Evolutionary conservation across 2,329 filamentous ascomycete species (phyloP).

Genomic region (Pseudogymnoascus sp.): DNA sequence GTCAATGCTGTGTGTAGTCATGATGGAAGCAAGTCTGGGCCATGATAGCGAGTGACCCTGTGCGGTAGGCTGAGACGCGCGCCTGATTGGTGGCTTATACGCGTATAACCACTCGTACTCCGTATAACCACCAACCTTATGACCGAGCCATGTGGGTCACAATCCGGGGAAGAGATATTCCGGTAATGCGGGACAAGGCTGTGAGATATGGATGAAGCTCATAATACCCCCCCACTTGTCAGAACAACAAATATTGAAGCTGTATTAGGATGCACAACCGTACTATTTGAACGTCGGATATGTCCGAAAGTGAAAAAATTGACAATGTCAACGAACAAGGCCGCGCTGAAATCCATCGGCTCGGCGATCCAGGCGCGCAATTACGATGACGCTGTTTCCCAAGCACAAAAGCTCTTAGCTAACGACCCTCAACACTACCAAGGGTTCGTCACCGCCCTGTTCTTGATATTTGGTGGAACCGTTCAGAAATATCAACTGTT

Average conservation of each 20-base stretch:
- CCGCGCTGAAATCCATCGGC: conserved; percentile 73
- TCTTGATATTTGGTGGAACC: not conserved
- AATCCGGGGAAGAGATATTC: conserved; percentile 7
- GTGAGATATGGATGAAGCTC: conserved; percentile 6
- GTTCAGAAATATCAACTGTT: not conserved
- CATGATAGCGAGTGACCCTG: conserved; percentile 2
- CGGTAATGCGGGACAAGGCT: conserved; percentile 2
- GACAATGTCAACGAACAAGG: conserved; percentile 39
- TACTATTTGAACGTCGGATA: not conserved
- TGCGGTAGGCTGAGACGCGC: not conserved
- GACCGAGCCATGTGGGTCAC: not conserved
- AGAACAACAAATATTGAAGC: not conserved
- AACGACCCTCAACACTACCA: conserved; percentile 76
- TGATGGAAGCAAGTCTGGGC: not conserved
- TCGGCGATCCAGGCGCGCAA: conserved; percentile 70
- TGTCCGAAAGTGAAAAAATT: not conserved
- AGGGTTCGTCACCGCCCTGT: conserved; percentile 45
- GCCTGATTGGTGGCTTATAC: not conserved
- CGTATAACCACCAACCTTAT: not conserved
- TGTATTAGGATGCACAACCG: not conserved
- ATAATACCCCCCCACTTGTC: not conserved
- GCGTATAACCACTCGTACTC: too few species aligned
- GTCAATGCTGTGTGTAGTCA: not conserved
- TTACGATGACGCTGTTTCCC: conserved; percentile 66
- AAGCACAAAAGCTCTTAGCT: conserved; percentile 62